Evolutionary conservation across 2,329 filamentous ascomycete species (phyloP).

Genomic region (Phialophora verrucosa): DNA sequence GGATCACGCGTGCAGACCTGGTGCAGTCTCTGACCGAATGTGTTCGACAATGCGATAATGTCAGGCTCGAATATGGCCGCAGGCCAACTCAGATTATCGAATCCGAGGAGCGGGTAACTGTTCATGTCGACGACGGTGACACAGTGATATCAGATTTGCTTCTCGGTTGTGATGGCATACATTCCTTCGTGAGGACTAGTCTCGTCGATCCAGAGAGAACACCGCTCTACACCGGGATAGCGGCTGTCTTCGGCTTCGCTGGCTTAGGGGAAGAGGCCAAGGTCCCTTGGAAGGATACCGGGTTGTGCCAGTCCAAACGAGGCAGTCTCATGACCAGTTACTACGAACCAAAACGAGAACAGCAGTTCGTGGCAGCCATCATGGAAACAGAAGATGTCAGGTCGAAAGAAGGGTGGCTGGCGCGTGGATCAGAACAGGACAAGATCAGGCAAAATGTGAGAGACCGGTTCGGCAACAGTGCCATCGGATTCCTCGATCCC

Average conservation of each 20-base stretch:
- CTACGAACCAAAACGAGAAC: slow-evolving; percentile 20
- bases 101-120: slow-evolving; percentile 34
- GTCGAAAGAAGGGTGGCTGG: slow-evolving; percentile 30
- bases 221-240: slow-evolving; percentile 34
- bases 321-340: slow-evolving; percentile 28
- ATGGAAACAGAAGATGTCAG: slow-evolving; percentile 29
- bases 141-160: slow-evolving; percentile 35
- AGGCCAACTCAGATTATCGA: slow-evolving; percentile 40
- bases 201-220: slow-evolving; percentile 26
- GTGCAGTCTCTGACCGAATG: slow-evolving; percentile 41
- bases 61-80: slow-evolving; percentile 41
- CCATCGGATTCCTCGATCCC: slow-evolving; percentile 45
- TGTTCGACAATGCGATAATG: slow-evolving; percentile 34
- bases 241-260: slow-evolving; percentile 23
- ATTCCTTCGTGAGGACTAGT: slow-evolving; percentile 33
- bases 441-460: slow-evolving; percentile 51
- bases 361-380: slow-evolving; percentile 29
- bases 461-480: slow-evolving; percentile 49
- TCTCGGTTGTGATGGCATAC: slow-evolving; percentile 41
- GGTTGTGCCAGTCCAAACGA: slow-evolving; percentile 27
- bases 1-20: slow-evolving; percentile 43
- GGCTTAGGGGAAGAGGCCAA: slow-evolving; percentile 6
- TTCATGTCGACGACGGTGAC: slow-evolving; percentile 42
- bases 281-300: slow-evolving; percentile 29
- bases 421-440: slow-evolving; percentile 49